A percentile compares a stretch with the other conserved stretches of the same genome.
phyloP scores from a whole-genome alignment of 352 stramenopile species.

The Phytophthora agathidicida region DNA sequence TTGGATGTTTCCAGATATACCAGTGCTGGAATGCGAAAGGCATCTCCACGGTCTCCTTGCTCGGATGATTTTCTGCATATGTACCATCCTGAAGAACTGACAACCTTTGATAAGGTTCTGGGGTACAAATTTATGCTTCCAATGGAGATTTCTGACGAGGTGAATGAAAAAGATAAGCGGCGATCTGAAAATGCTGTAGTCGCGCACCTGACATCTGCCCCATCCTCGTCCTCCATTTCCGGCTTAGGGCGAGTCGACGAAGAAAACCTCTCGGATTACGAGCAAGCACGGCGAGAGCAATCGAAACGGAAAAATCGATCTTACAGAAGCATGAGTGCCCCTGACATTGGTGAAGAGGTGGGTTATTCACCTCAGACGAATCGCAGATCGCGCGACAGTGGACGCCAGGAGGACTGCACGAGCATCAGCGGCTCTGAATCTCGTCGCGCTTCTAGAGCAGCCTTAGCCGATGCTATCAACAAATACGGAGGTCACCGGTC shows the following conservation, averaged over 20 bases:
- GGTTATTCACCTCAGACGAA: conserved; percentile 23
- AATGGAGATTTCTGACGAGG: conserved; percentile 77
- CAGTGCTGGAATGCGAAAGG: conserved; percentile 20
- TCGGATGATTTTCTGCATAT: conserved; percentile 86
- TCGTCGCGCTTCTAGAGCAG: conserved; percentile 30
- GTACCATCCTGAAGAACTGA: conserved; percentile 86
- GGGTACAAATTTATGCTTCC: conserved; percentile 90
- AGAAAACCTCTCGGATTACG: conserved; percentile 49
- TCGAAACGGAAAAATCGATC: conserved; percentile 40
- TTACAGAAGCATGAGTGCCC: conserved; percentile 74
- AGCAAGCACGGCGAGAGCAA: conserved; percentile 29
- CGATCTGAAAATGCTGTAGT: conserved; percentile 50
- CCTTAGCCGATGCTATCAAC: conserved; percentile 37
- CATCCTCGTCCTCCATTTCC: conserved; percentile 54
- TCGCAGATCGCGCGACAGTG: conserved; percentile 44
- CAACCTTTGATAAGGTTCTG: conserved; percentile 86
- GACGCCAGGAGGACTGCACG: conserved; percentile 34
- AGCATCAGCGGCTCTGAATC: conserved; percentile 41
- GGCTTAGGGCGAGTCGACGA: conserved; percentile 48
- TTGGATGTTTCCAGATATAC: neutral
- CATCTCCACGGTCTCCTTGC: conserved; percentile 31
- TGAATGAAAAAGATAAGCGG: conserved; percentile 56
- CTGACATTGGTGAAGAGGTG: conserved; percentile 75
- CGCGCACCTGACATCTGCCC: conserved; percentile 47
- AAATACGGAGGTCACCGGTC: conserved; percentile 37